Base-by-base conservation (phyloP, 495 filamentous ascomycete genomes). In the Aspergillus diversus region DNA sequence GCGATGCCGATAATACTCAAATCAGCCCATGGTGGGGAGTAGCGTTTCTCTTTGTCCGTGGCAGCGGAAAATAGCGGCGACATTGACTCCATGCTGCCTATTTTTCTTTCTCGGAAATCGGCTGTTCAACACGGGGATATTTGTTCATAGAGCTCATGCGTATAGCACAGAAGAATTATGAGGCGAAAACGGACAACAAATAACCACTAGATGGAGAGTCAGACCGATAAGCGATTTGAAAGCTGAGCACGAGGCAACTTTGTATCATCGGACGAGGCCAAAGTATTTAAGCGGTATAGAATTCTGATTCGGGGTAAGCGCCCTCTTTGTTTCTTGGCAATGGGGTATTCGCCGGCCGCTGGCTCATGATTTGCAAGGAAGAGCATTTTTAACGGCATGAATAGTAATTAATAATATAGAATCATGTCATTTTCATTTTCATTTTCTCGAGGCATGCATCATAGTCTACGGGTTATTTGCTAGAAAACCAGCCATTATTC, bases 1-100 rank as follows among this genome's bases (percentile, higher is more conserved):
- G 96, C 95, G 60, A 99, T 89, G 50, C 93, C 95, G 69, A 99
- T 98, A 68, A 99, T 97, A 75, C 88, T 92, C 57, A 92, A 83
- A 73, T 97, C 88, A 27, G 89, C 90, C 95, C 95, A 99, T 75
- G 95, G 95, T 39, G 95, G 95, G 43, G 87, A 89, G 74, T 99
- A 99, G 60, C 90, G 89, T 60, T 85, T 87, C 65, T 78, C 75
- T 43, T 77, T 69, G 47, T 68, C 60, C 21, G 73, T 74, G 17
- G 72, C 69, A n/a, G 71, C 60, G n/a, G 80, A 79, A 56, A 70
- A 72, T 21, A 82, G 73, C 27, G 80, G 80, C 13, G 78, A 76
- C 27, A 74, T 71, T n/a, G 78, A 79, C 66, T 82, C 75, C 78
- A 82, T 78, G 64, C 55, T 66, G 43, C 60, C 47, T 17, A 50